phyloP scores from a whole-genome alignment of 345 rosid species.

The Clausena lansium region DNA sequence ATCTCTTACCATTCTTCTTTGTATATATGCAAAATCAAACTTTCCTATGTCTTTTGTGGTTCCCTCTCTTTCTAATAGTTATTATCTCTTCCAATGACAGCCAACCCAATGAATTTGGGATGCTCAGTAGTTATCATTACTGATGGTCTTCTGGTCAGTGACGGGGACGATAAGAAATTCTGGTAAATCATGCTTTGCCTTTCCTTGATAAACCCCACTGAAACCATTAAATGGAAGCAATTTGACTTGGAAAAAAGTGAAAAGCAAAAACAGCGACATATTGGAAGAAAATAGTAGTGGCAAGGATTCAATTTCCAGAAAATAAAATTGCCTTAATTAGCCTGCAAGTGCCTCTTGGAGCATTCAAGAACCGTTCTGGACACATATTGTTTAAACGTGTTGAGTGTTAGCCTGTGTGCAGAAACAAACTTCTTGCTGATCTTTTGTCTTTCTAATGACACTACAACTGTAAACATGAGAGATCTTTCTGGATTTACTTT shows the following conservation, averaged over 20 bases:
- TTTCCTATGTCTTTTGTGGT: too few species aligned
- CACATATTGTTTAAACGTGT: too few species aligned
- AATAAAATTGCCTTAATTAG: not conserved
- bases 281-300: not conserved
- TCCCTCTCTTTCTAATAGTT: too few species aligned
- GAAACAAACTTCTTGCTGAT: not conserved
- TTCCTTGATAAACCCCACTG: not conserved
- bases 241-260: not conserved
- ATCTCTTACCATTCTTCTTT: too few species aligned
- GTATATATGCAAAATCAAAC: too few species aligned
- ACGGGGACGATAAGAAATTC: too few species aligned
- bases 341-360: not conserved
- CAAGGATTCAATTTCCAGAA: not conserved
- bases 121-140: too few species aligned
- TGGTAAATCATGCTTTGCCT: too few species aligned
- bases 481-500: not conserved
- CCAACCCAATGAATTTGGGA: too few species aligned
- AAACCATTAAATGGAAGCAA: not conserved
- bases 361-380: not conserved
- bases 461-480: not conserved
- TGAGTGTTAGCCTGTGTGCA: not conserved
- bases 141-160: too few species aligned
- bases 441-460: not conserved
- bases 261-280: not conserved
- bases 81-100: too few species aligned